A percentile compares a stretch with the other conserved stretches of the same genome.
Evolutionary conservation across 106 monocot genomes (phyloP).

Genomic region (Xerophyta viscosa): DNA sequence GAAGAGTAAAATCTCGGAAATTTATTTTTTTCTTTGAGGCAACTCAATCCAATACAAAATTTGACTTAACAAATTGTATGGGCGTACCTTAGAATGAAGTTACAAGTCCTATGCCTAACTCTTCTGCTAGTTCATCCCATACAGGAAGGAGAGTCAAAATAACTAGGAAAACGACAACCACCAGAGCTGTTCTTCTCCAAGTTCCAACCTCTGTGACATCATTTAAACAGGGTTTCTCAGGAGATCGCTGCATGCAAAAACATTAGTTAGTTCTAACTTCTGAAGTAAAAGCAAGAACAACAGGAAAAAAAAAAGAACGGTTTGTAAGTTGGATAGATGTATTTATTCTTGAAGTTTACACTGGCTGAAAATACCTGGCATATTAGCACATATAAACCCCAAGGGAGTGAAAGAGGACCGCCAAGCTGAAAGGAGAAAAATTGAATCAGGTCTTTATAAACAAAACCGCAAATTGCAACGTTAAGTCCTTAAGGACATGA

Average conservation of each 20-base stretch:
- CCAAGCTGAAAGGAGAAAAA: slow-evolving; percentile 45
- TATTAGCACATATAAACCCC: slow-evolving; percentile 94
- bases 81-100: slow-evolving; percentile 75
- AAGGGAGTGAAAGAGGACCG: slow-evolving; percentile 85
- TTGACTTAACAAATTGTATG: no score
- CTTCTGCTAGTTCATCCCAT: slow-evolving; percentile 96
- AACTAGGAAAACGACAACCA: slow-evolving; percentile 44
- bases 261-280: neutral
- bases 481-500: no score
- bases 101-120: slow-evolving; percentile 75
- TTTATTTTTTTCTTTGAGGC: no score
- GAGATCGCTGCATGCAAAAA: slow-evolving; percentile 41
- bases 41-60: no score
- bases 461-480: no score
- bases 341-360: no score
- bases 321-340: no score
- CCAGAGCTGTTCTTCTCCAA: slow-evolving; percentile 57
- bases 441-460: no score
- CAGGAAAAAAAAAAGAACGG: no score
- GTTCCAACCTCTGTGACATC: slow-evolving; percentile 83
- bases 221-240: slow-evolving; percentile 90
- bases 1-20: no score
- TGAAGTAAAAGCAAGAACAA: no score
- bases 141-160: slow-evolving; percentile 76
- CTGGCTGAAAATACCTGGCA: slow-evolving; percentile 59